Evolutionary conservation across 2,329 filamentous ascomycete genomes (phyloP).

Genomic region (Aotearoamyces nothofagi): DNA sequence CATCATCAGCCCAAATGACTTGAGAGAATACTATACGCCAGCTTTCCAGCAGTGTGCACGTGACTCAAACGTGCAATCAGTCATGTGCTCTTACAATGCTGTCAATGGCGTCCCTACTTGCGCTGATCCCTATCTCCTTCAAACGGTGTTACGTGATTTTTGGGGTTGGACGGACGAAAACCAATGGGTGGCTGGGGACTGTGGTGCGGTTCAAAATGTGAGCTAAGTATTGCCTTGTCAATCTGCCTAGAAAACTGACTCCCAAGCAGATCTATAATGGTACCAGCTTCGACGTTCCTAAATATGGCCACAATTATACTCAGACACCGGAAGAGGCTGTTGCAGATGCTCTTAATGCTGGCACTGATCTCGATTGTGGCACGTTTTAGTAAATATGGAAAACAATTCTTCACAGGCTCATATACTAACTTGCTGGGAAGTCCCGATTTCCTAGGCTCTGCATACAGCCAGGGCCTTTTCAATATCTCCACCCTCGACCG

Average conservation of each 20-base stretch:
- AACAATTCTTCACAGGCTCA: too few species aligned
- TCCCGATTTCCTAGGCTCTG: slow-evolving; percentile 5
- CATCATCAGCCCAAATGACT: slow-evolving; percentile 40
- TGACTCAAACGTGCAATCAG: slow-evolving; percentile 37
- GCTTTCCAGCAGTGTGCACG: slow-evolving; percentile 48
- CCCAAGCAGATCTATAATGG: slow-evolving; percentile 38
- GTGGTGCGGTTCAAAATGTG: slow-evolving; percentile 45
- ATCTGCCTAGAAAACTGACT: too few species aligned
- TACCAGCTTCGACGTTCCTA: slow-evolving; percentile 10
- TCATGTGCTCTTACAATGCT: slow-evolving; percentile 50
- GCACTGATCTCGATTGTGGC: slow-evolving; percentile 12
- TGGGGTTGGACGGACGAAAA: slow-evolving; percentile 48
- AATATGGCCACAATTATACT: slow-evolving; percentile 1
- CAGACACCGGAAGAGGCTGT: slow-evolving; percentile 9
- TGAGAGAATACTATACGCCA: slow-evolving; percentile 53
- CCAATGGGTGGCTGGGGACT: slow-evolving; percentile 50
- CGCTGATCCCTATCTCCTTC: slow-evolving; percentile 44
- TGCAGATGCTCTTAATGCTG: slow-evolving; percentile 8
- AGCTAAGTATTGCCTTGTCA: too few species aligned
- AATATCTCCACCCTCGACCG: slow-evolving; percentile 30
- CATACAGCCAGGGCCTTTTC: slow-evolving; percentile 22
- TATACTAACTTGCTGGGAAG: too few species aligned
- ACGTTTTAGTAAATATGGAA: too few species aligned
- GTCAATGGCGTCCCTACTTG: slow-evolving; percentile 53
- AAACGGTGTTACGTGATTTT: slow-evolving; percentile 46